Base-by-base conservation (phyloP, 352 stramenopile genomes). In the Paralagenidium karlingii region DNA sequence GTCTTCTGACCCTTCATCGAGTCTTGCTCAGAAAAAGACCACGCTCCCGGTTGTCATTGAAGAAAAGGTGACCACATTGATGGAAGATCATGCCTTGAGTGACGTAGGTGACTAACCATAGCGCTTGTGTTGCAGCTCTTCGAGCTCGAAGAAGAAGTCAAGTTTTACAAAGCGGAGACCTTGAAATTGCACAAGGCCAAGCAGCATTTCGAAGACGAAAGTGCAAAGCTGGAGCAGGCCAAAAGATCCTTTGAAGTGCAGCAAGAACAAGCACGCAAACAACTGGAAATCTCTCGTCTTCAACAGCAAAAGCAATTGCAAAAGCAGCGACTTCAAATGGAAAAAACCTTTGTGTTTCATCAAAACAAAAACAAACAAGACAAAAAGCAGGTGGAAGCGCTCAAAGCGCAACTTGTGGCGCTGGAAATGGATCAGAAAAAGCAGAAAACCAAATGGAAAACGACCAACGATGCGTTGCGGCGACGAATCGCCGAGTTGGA, bases 111-210 rank as follows among this genome's bases (percentile, higher is more conserved):
- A 16, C 20, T 3, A 19, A 27, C 40, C 20, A 20, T 20, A 36
- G 7, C 30, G 9, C 24, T 49, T n/a, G 38, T 34, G 19, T 8
- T 26, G 24, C 46, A 51, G 47, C 34, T 52, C 12, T 60, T 53
- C 11, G 75, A 92, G 41, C 38, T 90, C 5, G 75, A 92, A 50
- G 68, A 82, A 53, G 79, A 90, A 25, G 73, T 87, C n/a, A 83
- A 73, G 38, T 79, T 85, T 29, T 87, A 92, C 59, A 87, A 89
- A 34, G 53, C 71, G 10, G 76, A 85, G 41, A 89, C 75, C 5
- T 44, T 89, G 5, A 70, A 67, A 7, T 78, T 85, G 12, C 82
- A 60, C 29, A 51, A 80, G 41, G 47, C 74, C n/a, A 41, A 76
- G 38, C 74, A 89, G 30, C 47, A 86, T 38, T 84, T 66, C 74